Conservation (phyloP, 306 rosid genomes). For the Citrullus mucosospermus region DNA sequence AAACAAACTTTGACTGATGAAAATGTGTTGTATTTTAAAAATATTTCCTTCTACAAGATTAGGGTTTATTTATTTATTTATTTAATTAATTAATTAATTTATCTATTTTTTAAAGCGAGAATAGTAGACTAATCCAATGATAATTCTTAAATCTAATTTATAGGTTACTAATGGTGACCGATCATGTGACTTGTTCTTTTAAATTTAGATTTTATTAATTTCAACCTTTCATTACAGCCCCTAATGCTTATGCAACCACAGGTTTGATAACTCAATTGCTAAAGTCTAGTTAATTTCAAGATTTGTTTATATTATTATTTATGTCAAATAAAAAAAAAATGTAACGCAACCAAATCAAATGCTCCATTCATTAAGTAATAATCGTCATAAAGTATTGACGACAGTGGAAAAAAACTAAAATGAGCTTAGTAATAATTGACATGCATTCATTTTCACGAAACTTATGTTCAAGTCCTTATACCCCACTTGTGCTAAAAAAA, state of each 20-base stretch:
- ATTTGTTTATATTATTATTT: neutral
- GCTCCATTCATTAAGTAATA: too few species aligned
- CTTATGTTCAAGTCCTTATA: too few species aligned
- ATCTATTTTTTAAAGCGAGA: neutral
- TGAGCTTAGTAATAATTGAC: too few species aligned
- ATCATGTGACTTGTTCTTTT: neutral
- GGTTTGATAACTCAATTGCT: neutral
- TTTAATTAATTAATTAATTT: too few species aligned
- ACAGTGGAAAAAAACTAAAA: neutral
- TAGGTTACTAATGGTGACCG: neutral
- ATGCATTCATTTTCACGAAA: too few species aligned
- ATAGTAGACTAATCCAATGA: neutral
- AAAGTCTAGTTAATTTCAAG: neutral
- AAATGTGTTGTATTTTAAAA: neutral
- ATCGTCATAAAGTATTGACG: neutral
- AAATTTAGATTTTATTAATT: neutral
- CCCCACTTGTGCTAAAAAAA: too few species aligned
- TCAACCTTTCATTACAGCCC: neutral
- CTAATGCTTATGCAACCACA: neutral
- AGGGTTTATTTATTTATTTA: neutral
- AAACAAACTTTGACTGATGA: neutral
- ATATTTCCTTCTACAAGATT: neutral
- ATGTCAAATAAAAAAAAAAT: neutral
- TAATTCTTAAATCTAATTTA: neutral
- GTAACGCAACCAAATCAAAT: neutral